Percentiles rank a stretch among this genome's conserved stretches.
Conservation (phyloP, 2,329 filamentous ascomycete genomes). For the Cyclaneusma minus region DNA sequence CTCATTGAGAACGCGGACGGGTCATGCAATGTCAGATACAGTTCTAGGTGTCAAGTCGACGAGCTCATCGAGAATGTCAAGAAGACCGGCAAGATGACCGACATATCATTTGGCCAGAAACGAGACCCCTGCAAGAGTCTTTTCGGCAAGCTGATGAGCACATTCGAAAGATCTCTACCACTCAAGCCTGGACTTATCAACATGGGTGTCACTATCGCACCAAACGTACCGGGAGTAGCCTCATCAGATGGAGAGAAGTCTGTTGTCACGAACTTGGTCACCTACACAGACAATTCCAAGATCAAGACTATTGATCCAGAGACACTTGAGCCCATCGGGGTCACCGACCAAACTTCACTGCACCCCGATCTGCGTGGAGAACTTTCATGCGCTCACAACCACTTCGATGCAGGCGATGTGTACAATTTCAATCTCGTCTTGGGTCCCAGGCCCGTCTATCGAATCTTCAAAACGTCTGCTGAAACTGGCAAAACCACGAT, state of each 20-base stretch:
- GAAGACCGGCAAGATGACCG: slow-evolving; percentile 37
- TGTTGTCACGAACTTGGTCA: slow-evolving; percentile 1
- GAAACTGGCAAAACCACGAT: slow-evolving; percentile 51
- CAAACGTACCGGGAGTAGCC: slow-evolving; percentile 44
- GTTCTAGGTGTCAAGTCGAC: slow-evolving; percentile 54
- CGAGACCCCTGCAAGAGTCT: slow-evolving; percentile 60
- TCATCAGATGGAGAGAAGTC: slow-evolving; percentile 4
- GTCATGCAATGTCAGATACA: slow-evolving; percentile 42
- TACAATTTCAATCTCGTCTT: slow-evolving; percentile 72
- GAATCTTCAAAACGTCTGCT: slow-evolving; percentile 50
- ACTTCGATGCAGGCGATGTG: slow-evolving; percentile 60
- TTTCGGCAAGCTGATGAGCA: slow-evolving; percentile 54
- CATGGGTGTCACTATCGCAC: slow-evolving; percentile 48
- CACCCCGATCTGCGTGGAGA: slow-evolving; percentile 55
- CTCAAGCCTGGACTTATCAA: slow-evolving; percentile 26
- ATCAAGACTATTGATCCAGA: slow-evolving; percentile 50
- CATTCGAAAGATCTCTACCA: slow-evolving; percentile 33
- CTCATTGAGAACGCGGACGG: slow-evolving; percentile 29
- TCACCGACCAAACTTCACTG: slow-evolving; percentile 41
- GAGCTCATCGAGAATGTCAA: slow-evolving; percentile 43
- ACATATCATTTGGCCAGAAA: slow-evolving; percentile 53
- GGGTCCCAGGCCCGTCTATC: slow-evolving; percentile 41
- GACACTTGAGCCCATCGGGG: slow-evolving; percentile 56
- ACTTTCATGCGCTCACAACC: slow-evolving; percentile 55
- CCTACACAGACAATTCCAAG: slow-evolving; percentile 35